Conservation (phyloP, 805 yeast genomes). For the Saccharomycopsis malanga region DNA sequence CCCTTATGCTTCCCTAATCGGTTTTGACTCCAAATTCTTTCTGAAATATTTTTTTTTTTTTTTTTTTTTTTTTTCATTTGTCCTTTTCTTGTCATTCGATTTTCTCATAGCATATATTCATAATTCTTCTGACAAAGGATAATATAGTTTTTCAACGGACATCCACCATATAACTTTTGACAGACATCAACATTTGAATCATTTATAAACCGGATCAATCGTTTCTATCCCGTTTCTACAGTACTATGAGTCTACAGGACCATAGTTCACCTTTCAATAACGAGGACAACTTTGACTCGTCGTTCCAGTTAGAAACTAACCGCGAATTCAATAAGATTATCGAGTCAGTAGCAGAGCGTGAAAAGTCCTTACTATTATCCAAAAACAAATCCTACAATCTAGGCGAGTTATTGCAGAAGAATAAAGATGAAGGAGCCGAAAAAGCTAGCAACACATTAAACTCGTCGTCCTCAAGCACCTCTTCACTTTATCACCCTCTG, state of each 20-base stretch:
- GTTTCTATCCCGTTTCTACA: too few relatives aligned
- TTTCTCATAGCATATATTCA: too few relatives aligned
- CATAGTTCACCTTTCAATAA: conserved; percentile 16
- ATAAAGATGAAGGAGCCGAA: background rate
- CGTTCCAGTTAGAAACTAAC: conserved; percentile 21
- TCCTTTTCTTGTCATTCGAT: too few relatives aligned
- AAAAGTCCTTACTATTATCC: conserved; percentile 1
- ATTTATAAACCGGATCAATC: too few relatives aligned
- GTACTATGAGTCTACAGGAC: background rate
- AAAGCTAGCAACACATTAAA: too few relatives aligned
- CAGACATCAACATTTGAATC: too few relatives aligned
- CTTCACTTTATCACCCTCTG: background rate
- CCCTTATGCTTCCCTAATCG: too few relatives aligned
- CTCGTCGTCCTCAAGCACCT: background rate
- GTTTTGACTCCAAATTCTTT: too few relatives aligned
- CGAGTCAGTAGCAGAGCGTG: conserved; percentile 12
- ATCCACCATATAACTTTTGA: too few relatives aligned
- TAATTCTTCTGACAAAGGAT: too few relatives aligned
- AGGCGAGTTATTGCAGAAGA: conserved; percentile 10
- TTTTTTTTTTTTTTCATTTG: conserved; percentile 1
- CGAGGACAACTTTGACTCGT: conserved; percentile 15
- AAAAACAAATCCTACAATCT: conserved; percentile 11
- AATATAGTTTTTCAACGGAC: too few relatives aligned
- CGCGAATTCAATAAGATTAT: conserved; percentile 20
- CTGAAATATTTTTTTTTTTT: too few relatives aligned